Conservation (phyloP, 441 rosid genomes). For the Arabidopsis lyrata region DNA sequence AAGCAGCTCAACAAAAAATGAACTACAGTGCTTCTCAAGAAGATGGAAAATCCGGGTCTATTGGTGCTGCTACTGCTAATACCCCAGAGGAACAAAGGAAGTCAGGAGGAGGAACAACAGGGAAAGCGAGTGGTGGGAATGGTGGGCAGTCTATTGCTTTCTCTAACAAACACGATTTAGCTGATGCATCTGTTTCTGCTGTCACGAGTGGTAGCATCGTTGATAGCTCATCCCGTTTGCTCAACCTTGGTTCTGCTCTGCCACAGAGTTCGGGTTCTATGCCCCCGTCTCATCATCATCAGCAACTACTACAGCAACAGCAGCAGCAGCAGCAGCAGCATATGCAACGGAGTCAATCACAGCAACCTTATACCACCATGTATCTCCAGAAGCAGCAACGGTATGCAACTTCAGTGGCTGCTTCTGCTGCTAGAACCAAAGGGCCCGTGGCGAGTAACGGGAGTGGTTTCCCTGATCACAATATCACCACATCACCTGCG, state of each 20-base stretch:
- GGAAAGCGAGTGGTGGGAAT: conserved; percentile 54
- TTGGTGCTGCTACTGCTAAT: conserved; percentile 52
- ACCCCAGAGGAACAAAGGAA: conserved; percentile 76
- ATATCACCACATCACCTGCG: conserved; percentile 57
- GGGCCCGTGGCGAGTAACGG: conserved; percentile 66
- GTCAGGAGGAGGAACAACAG: conserved; percentile 47
- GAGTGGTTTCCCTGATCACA: conserved; percentile 72
- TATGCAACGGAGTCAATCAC: conserved; percentile 53
- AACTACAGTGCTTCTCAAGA: conserved; percentile 63
- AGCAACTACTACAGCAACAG: conserved; percentile 31
- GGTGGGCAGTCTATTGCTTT: conserved; percentile 86
- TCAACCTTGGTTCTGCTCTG: conserved; percentile 65
- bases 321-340: conserved; percentile 58
- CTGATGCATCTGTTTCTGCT: conserved; percentile 63
- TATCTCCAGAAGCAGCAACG: conserved; percentile 81
- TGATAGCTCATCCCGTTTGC: conserved; percentile 76
- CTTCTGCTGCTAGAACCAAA: conserved; percentile 70
- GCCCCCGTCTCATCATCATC: conserved; percentile 59
- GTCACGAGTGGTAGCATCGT: conserved; percentile 66
- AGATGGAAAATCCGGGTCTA: conserved; percentile 68
- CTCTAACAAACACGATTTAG: conserved; percentile 65
- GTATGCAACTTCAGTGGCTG: conserved; percentile 63
- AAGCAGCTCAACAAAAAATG: conserved; percentile 80
- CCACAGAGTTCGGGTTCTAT: conserved; percentile 61
- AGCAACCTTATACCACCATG: conserved; percentile 53